Base-by-base conservation (phyloP, 176 grass and related monocot species). In the Triticum monococcum region DNA sequence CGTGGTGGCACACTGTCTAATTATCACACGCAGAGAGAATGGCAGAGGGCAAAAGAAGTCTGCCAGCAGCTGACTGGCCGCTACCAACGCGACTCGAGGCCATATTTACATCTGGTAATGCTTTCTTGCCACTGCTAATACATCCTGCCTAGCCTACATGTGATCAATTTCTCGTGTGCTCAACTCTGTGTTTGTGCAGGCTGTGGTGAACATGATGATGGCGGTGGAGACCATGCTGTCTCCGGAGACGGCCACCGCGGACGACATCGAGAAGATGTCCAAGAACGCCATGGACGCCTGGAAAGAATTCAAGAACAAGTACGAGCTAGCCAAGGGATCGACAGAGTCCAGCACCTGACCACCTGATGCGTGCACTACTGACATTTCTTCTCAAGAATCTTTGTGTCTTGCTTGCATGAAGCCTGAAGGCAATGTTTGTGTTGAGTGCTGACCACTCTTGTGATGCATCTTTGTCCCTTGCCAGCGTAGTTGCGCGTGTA, bases 121-220 rank as follows among this genome's bases (percentile, higher is more conserved):
- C 23, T 80, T 45, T 20, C 79, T 1, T 57, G 22, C 64, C 16
- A 65, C 12, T 6, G 33, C 22, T 72, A 5, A 63, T 70, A 11
- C 10, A 45, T 0, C 22, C 11, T 16, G 5, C 11, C 3, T 54
- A 54, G 50, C 50, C 31, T 20, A 10, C 67, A 41, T 30, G 0
- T 20, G 13, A 5, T 5, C 62, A 20, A 31, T 61, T 26, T 12
- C 36, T 16, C 2, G 1, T 35, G 7, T 22, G 23, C 12, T 26
- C 9, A 3, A 25, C 38, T 22, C 25, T 35, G 45, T 72, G 28
- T 72, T 77, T 83, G 18, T 68, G 3, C 81, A 96, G 91, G 87
- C 87, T 84, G 78, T 88, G 43, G 88, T 93, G 77, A 86, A 96
- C 65, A 91, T 88, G 85, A 88, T 96, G 91, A 85, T 93, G 68